These are phyloP conservation scores for Tulasnella sp. DNA, from an alignment of 768 basidiomycete species.

Conservation along the genomic window DNA sequence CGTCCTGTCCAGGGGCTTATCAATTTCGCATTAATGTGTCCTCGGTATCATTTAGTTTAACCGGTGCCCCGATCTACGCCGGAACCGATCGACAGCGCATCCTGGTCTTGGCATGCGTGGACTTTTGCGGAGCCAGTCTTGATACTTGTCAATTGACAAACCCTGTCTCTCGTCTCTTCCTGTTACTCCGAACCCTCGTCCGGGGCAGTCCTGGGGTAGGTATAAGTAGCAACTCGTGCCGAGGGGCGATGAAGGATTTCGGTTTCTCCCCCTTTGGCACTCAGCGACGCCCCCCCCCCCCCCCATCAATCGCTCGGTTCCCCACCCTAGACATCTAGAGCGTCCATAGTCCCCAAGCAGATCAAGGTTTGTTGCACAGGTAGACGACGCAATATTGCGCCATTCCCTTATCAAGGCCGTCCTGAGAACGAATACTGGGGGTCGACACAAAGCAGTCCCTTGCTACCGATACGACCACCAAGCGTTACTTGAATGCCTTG, in stretches of 20 bases:
- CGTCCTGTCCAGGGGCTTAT: not conserved
- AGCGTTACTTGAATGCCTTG: not conserved
- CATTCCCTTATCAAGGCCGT: not conserved
- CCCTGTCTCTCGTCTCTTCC: not conserved
- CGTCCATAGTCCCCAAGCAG: too few relatives aligned
- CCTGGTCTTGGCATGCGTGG: not conserved
- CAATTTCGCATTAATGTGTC: not conserved
- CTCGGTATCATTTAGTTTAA: not conserved
- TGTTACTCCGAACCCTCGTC: not conserved
- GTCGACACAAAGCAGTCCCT: not conserved
- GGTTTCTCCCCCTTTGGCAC: too few relatives aligned
- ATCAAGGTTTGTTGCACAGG: not conserved
- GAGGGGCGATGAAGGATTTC: not conserved
- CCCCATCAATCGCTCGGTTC: too few relatives aligned
- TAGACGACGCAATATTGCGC: not conserved
- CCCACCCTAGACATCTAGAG: too few relatives aligned
- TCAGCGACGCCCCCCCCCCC: too few relatives aligned
- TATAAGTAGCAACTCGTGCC: not conserved
- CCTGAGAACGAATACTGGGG: not conserved
- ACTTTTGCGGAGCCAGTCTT: not conserved
- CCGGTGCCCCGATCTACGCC: not conserved
- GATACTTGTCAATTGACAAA: not conserved
- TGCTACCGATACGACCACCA: not conserved
- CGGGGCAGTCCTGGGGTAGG: not conserved
- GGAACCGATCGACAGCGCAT: not conserved